These are phyloP conservation scores for Sclerotinia glacialis DNA, from an alignment of 2,329 filamentous ascomycete species.

Conservation along the genomic window DNA sequence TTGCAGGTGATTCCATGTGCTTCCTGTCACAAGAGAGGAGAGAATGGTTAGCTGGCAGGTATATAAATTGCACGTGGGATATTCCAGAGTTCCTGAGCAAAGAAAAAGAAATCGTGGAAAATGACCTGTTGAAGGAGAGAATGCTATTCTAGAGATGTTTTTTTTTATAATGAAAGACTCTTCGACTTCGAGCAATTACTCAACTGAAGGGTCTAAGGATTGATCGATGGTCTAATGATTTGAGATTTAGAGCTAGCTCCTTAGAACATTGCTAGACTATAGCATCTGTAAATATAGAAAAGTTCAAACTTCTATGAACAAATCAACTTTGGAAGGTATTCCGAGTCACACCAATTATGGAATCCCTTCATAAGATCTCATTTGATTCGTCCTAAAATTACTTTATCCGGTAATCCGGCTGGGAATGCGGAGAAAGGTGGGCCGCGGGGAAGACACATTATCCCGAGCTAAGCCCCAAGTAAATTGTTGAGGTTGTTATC, in stretches of 20 bases:
- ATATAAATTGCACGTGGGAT: constrained; percentile 47
- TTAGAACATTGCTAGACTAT: background rate
- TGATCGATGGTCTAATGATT: background rate
- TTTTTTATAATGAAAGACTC: background rate
- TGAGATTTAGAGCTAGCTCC: background rate
- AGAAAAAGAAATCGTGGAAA: constrained; percentile 45
- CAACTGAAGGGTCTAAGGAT: background rate
- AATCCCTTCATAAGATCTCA: background rate
- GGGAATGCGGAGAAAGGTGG: constrained; percentile 7
- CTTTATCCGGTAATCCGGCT: constrained; percentile 2
- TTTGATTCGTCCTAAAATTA: background rate
- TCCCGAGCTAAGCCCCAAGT: background rate
- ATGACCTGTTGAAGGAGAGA: constrained; percentile 39
- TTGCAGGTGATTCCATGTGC: constrained; percentile 45
- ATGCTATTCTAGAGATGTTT: constrained; percentile 29
- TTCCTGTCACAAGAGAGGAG: constrained; percentile 45
- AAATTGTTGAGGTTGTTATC: background rate
- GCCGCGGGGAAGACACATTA: background rate
- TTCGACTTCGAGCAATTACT: too few relatives aligned
- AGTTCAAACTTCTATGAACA: background rate
- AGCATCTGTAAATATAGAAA: background rate
- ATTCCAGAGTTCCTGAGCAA: constrained; percentile 45
- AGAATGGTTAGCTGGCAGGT: constrained; percentile 49
- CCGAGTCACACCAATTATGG: background rate
- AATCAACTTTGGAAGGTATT: background rate